These are phyloP conservation scores for Lotus japonicus DNA, from an alignment of 306 rosid species.

Conservation along the genomic window DNA sequence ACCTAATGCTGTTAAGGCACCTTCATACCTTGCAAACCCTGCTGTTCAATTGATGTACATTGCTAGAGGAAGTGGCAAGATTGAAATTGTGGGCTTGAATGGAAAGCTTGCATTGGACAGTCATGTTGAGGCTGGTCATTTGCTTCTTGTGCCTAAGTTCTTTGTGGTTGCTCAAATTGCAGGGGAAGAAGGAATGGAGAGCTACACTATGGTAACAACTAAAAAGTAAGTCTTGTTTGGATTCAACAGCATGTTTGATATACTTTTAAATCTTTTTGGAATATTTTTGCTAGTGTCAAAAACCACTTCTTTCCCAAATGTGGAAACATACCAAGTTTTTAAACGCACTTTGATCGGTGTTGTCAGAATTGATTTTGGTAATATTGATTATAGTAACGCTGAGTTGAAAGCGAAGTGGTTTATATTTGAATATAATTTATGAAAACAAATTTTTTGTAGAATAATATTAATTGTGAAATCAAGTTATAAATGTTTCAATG, in stretches of 20 bases:
- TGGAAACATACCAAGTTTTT: no score
- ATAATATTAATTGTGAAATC: no score
- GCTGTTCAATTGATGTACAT: conserved; percentile 42
- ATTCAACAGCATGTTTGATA: neutral
- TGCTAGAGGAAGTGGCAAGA: conserved; percentile 35
- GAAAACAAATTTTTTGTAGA: no score
- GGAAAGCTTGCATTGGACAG: conserved; percentile 36
- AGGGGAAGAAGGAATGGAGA: conserved; percentile 45
- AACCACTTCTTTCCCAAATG: no score
- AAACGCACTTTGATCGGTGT: no score
- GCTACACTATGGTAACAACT: conserved; percentile 31
- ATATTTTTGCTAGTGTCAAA: no score
- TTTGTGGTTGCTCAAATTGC: conserved; percentile 47
- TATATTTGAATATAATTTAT: no score
- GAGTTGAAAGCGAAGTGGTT: no score
- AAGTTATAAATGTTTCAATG: no score
- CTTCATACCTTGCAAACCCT: conserved; percentile 23
- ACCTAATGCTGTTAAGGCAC: conserved; percentile 34
- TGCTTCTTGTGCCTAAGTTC: conserved; percentile 51
- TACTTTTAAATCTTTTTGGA: no score
- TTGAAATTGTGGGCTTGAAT: conserved; percentile 44
- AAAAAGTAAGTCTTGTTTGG: conserved; percentile 25
- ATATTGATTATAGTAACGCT: no score
- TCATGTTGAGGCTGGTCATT: conserved; percentile 40
- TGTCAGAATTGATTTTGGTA: no score